These are phyloP conservation scores for Linderniella brevidens DNA, from an alignment of 257 asterid species.

Conservation along the genomic window DNA sequence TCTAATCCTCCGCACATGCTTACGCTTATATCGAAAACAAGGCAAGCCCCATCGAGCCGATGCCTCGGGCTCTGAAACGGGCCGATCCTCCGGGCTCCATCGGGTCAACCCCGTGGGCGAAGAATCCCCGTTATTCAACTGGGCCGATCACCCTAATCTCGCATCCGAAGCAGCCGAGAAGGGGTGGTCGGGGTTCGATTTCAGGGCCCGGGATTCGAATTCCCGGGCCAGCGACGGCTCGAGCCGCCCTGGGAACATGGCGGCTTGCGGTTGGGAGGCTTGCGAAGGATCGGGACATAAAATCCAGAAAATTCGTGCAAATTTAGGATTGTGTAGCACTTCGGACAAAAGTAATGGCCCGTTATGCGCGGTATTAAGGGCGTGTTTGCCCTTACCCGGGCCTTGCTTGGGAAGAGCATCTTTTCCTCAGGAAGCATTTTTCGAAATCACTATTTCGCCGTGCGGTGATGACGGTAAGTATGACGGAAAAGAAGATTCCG, in stretches of 20 bases:
- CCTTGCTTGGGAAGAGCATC: slow-evolving; percentile 39
- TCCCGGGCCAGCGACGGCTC: slow-evolving; percentile 22
- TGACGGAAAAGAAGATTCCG: slow-evolving; percentile 12
- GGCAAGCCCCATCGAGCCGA: too few relatives aligned
- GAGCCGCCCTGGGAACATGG: slow-evolving; percentile 14
- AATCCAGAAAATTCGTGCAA: slow-evolving; percentile 42
- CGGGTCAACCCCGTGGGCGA: too few relatives aligned
- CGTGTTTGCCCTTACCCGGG: slow-evolving; percentile 58
- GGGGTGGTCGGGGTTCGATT: slow-evolving; percentile 63
- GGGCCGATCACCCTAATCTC: slow-evolving; percentile 51
- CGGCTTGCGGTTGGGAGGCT: slow-evolving; percentile 42
- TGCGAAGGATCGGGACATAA: slow-evolving; percentile 45
- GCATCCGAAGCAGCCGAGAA: slow-evolving; percentile 50
- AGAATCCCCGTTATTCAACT: slow-evolving; percentile 17
- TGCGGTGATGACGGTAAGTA: slow-evolving; percentile 5
- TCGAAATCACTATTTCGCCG: slow-evolving; percentile 38
- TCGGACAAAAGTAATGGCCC: background rate
- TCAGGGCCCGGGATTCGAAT: slow-evolving; percentile 26
- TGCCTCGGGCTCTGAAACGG: too few relatives aligned
- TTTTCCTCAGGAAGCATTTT: slow-evolving; percentile 65
- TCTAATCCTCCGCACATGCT: too few relatives aligned
- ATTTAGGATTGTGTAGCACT: slow-evolving; percentile 14
- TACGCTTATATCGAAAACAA: too few relatives aligned
- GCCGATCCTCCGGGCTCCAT: too few relatives aligned
- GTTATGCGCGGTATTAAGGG: slow-evolving; percentile 19